Base-by-base conservation (phyloP, 1,284 basidiomycete species). In the Leccinum ponderosum region DNA sequence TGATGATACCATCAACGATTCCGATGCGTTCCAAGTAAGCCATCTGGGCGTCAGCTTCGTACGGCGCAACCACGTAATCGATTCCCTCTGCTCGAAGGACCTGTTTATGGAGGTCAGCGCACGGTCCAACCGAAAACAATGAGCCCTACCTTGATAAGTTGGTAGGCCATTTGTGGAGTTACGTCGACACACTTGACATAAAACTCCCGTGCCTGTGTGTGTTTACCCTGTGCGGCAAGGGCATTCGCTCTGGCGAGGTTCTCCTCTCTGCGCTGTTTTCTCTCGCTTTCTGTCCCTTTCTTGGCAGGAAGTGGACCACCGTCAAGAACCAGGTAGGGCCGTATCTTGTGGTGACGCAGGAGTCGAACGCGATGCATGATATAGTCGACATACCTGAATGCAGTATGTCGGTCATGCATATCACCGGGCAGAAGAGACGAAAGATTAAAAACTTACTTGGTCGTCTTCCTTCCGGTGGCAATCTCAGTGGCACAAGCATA, bases 11-110 rank as follows among this genome's bases (percentile, higher is more conserved):
- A 73, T 97, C 90, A 56, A 97, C 94, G 55, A 93, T 72, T 12
- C 94, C 93, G 50, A 81, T 77, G 52, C 86, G 86, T 73, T 99
- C 97, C 53, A 99, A 83, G 76, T 90, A 98, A 58, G 94, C 92
- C 61, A 99, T 85, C 75, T 99, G 97, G 0, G 97, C 95, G 72
- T 99, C 97, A 0, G 97, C 97, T 80, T 99, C 97, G 76, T 99
- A 99, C 0, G 97, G 97, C 4, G 97, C 97, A 5, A 99, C 97
- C 27, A 99, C 81, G 73, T 97, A 98, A 25, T 84, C 75, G 14
- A 97, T 84, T 22, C 78, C 78, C 71, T 96, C 94, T 6, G 89
- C 91, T 56, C 84, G 85, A 39, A 98, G 80, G 3, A 92, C 94
- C 94, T 97, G 67, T 17, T 60, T 11, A 53, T 47, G 51, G 52